A percentile compares a stretch with the other conserved stretches of the same genome.
Conservation (phyloP, 2,329 filamentous ascomycete species). For the Fusarium caatingaense region DNA sequence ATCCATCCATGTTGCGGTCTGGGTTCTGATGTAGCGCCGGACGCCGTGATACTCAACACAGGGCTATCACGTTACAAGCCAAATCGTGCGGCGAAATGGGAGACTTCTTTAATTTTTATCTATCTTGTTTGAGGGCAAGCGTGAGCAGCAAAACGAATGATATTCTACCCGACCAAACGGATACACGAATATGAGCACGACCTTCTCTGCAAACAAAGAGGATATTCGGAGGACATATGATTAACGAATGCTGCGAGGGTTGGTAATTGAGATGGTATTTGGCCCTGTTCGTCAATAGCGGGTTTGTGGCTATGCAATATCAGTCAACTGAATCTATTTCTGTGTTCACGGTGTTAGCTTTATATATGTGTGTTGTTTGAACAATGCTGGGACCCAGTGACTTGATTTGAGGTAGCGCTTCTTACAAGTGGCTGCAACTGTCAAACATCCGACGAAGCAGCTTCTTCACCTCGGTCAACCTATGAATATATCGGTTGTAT, state of each 20-base stretch:
- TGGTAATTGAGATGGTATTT: not conserved
- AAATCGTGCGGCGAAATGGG: not conserved
- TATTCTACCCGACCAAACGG: conserved; percentile 9
- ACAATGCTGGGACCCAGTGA: not conserved
- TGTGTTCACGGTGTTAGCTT: not conserved
- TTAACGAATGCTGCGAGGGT: conserved; percentile 7
- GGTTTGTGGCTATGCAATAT: conserved; percentile 18
- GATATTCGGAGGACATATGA: conserved; percentile 6
- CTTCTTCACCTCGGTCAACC: not conserved
- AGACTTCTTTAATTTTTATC: not conserved
- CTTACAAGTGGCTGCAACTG: conserved; percentile 2
- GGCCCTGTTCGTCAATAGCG: conserved; percentile 4
- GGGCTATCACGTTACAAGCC: not conserved
- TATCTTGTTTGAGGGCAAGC: not conserved
- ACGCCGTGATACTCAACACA: not conserved
- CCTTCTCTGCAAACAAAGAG: conserved; percentile 9
- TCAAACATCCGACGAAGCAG: not conserved
- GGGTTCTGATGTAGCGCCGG: conserved; percentile 3
- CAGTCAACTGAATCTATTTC: not conserved
- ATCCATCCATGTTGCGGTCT: not conserved
- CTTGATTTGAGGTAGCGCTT: not conserved
- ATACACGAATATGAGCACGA: conserved; percentile 13
- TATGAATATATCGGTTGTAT: not conserved
- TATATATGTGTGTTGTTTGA: not conserved
- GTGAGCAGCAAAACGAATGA: not conserved